A percentile compares a stretch with the other conserved stretches of the same genome.
phyloP scores from a whole-genome alignment of 495 filamentous ascomycete species.

The Xylaria curta region DNA sequence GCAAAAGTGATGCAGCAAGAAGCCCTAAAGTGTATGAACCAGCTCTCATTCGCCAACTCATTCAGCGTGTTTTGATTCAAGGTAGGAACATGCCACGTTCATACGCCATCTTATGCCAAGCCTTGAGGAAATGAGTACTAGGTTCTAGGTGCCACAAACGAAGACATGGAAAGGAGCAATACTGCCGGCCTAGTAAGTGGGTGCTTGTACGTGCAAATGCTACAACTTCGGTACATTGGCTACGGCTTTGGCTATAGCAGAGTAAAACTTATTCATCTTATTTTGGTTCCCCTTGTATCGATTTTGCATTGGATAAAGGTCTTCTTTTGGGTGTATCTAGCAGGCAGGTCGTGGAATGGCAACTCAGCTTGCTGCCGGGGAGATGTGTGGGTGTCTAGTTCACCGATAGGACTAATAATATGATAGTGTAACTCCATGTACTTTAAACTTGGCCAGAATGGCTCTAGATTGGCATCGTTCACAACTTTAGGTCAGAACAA shows the following conservation, averaged over 20 bases:
- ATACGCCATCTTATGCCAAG: slow-evolving; percentile 14
- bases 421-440: slow-evolving; percentile 20
- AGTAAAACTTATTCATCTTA: slow-evolving; percentile 17
- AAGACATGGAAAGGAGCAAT: slow-evolving; percentile 11
- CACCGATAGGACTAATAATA: background rate
- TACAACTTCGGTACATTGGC: slow-evolving; percentile 9
- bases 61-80: background rate
- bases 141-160: background rate
- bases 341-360: slow-evolving; percentile 4
- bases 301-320: background rate
- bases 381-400: background rate
- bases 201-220: background rate
- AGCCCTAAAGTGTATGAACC: background rate
- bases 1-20: background rate
- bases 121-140: background rate
- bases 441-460: slow-evolving; percentile 18
- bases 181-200: background rate
- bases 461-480: background rate
- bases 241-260: slow-evolving; percentile 5
- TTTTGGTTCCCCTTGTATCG: slow-evolving; percentile 8
- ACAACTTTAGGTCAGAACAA: slow-evolving; percentile 14
- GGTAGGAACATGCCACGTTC: background rate
- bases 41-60: background rate
- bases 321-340: background rate
- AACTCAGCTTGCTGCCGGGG: slow-evolving; percentile 9